Base-by-base conservation (phyloP, 1,284 basidiomycete genomes). In the Trametes polyzona region DNA sequence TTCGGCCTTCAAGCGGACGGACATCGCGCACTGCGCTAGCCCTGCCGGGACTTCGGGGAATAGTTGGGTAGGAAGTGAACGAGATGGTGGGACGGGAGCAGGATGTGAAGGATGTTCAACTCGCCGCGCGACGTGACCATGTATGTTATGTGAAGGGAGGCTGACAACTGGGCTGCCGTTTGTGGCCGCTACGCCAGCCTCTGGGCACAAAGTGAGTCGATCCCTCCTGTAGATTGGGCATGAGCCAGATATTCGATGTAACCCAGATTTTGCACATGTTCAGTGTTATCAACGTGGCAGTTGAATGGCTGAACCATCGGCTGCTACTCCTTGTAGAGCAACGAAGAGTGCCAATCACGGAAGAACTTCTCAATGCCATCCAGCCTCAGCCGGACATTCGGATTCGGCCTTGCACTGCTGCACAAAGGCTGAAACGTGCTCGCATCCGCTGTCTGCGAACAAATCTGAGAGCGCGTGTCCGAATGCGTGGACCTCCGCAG, bases 401-500 rank as follows among this genome's bases (percentile, higher is more conserved):
- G 52, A 21, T 55, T 32, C 52, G 8, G 24, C 23, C 32, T 24
- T 41, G 24, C 52, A 55, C 17, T 32, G 30, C 14, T 10, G 16
- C 6, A 56, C 17, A 4, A 46, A 27, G 19, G 14, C 54, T 26
- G 33, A 29, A 10, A 17, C 8, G 5, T 11, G 14, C 17, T 43
- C 36, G 16, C 1, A 19, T 30, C 37, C 14, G 8, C 19, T 8
- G 2, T 10, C 40, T 21, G 26, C 40, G 16, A 57, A 47, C 5
- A 57, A 19, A 8, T 11, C 27, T 8, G 10, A 7, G 6, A 57
- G 21, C 12, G 55, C 51, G 6, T 42, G 44, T 5, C 29, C 55
- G 4, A 57, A 32, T 10, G 50, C 30, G 27, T 52, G 47, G 16
- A 52, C 55, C 39, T 57, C 55, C 1, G 50, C 49, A 3, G 33